Evolutionary conservation across 2,329 filamentous ascomycete genomes (phyloP).

Genomic region (Ophiostoma triangulosporum): DNA sequence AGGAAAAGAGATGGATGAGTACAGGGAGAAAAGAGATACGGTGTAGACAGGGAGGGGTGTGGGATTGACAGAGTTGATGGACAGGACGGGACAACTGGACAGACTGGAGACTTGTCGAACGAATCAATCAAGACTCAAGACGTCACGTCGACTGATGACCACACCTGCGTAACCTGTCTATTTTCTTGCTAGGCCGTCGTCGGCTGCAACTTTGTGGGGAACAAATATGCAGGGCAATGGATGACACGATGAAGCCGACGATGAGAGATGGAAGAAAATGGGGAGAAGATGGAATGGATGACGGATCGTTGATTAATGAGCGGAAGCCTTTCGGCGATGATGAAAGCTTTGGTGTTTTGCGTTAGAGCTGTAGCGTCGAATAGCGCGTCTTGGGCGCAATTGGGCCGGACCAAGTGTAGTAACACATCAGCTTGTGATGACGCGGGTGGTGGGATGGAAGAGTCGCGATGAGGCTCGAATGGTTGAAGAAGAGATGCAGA

Average conservation of each 20-base stretch:
- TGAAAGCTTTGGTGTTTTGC: neutral
- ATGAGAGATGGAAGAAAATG: neutral
- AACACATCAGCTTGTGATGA: neutral
- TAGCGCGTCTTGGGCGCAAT: neutral
- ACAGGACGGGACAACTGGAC: neutral
- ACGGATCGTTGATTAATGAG: neutral
- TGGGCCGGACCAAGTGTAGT: neutral
- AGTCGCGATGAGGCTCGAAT: neutral
- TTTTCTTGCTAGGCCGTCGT: neutral
- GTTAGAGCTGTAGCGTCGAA: neutral
- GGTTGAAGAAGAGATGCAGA: too few species aligned
- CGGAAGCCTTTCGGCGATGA: neutral
- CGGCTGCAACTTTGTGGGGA: slow-evolving; percentile 3
- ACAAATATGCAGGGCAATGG: neutral
- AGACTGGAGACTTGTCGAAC: neutral
- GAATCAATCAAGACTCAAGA: slow-evolving; percentile 10
- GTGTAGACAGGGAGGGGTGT: neutral
- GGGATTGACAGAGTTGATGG: neutral
- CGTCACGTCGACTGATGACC: slow-evolving; percentile 10
- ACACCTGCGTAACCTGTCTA: slow-evolving; percentile 3
- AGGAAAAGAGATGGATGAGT: neutral
- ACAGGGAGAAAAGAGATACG: neutral
- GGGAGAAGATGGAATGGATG: neutral
- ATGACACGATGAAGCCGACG: neutral
- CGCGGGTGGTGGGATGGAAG: neutral